A percentile compares a stretch with the other conserved stretches of the same genome.
Conservation (phyloP, 2,329 filamentous ascomycete genomes). For the Diaporthe batatas region DNA sequence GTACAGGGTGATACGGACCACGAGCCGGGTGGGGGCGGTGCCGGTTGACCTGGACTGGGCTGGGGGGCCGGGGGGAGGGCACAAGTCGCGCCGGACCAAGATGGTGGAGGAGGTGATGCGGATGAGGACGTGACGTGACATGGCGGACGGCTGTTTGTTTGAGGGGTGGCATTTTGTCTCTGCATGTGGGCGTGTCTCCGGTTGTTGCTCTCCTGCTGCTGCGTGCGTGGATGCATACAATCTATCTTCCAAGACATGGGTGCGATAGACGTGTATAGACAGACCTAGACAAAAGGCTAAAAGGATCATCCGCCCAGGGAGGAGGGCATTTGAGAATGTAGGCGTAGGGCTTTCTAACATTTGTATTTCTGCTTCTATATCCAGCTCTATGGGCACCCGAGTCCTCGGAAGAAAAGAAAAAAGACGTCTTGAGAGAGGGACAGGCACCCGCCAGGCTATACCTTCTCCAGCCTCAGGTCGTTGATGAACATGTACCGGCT, state of each 20-base stretch:
- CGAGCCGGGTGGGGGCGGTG: constrained; percentile 21
- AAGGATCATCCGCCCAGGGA: neutral
- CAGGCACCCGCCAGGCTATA: constrained; percentile 35
- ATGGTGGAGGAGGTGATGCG: constrained; percentile 28
- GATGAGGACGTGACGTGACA: constrained; percentile 21
- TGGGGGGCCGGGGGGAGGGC: no score
- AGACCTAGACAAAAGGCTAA: neutral
- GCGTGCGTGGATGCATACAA: neutral
- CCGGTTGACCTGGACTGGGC: constrained; percentile 4
- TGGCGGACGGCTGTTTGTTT: neutral
- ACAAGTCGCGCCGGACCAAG: neutral
- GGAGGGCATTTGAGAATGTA: neutral
- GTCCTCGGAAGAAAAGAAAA: no score
- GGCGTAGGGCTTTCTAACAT: neutral
- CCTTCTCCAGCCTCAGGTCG: constrained; percentile 75
- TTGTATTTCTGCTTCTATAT: constrained; percentile 2
- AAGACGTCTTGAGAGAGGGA: neutral
- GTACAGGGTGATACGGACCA: constrained; percentile 13
- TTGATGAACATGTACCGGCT: constrained; percentile 97
- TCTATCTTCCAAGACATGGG: neutral
- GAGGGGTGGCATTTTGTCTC: neutral
- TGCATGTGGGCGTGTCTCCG: neutral
- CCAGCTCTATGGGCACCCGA: neutral
- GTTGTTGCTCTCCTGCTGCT: no score
- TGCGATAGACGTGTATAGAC: neutral